Conservation (phyloP, 2,329 filamentous ascomycete genomes). For the Clonostachys chloroleuca region DNA sequence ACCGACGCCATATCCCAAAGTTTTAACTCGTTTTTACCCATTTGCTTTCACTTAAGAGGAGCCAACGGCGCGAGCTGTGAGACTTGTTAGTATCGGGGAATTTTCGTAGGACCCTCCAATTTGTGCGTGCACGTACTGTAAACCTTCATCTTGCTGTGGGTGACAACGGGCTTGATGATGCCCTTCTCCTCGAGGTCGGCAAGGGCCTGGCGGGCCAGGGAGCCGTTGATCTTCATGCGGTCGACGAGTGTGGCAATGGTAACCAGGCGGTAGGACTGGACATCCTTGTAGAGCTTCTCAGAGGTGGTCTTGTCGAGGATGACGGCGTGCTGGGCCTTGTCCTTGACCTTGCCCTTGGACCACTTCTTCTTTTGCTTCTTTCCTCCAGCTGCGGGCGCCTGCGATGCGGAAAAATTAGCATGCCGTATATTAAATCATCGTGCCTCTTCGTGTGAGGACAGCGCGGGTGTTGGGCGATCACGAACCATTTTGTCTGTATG, state of each 20-base stretch:
- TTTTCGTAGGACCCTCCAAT: background rate
- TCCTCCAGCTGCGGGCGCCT: constrained; percentile 41
- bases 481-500: constrained; percentile 39
- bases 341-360: constrained; percentile 79
- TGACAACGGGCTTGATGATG: constrained; percentile 95
- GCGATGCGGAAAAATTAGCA: constrained; percentile 3
- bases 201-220: constrained; percentile 84
- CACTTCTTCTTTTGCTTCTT: constrained; percentile 51
- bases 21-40: constrained; percentile 12
- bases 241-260: constrained; percentile 98
- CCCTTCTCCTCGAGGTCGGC: constrained; percentile 96
- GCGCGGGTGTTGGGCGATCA: constrained; percentile 3
- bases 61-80: constrained; percentile 55
- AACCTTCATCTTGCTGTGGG: constrained; percentile 96
- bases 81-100: constrained; percentile 16
- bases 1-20: constrained; percentile 28
- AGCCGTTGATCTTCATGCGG: constrained; percentile 99
- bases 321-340: constrained; percentile 99
- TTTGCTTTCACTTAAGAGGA: constrained; percentile 34
- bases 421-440: constrained; percentile 3
- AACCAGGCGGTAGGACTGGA: constrained; percentile 99
- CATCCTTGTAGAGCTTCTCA: constrained; percentile 99
- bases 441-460: constrained; percentile 1
- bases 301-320: constrained; percentile 96
- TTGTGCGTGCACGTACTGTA: constrained; percentile 63